phyloP scores from a whole-genome alignment of 805 yeast species.

The Grigorovia yakushimaensis region DNA sequence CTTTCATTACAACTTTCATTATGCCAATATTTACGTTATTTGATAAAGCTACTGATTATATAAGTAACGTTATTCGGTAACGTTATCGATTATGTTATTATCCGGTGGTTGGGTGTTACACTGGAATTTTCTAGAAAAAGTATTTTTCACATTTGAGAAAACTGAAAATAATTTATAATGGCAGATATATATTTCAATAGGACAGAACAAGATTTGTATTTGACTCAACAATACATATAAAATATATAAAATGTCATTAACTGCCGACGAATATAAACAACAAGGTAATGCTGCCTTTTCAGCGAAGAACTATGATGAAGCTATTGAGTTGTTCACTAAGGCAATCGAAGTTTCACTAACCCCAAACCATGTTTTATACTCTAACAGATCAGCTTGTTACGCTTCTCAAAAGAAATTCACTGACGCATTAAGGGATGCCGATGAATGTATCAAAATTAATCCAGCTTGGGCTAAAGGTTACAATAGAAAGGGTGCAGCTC shows the following conservation, averaged over 20 bases:
- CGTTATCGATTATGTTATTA: neutral
- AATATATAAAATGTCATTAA: conserved; percentile 7
- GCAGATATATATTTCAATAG: neutral
- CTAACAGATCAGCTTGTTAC: conserved; percentile 88
- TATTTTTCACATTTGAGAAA: neutral
- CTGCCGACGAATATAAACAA: conserved; percentile 73
- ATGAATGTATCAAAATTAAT: conserved; percentile 70
- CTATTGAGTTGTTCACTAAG: conserved; percentile 69
- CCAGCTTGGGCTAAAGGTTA: conserved; percentile 93
- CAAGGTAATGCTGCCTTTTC: conserved; percentile 91
- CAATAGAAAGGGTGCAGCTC: conserved; percentile 88
- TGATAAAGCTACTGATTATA: neutral
- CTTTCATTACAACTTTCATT: too few relatives aligned
- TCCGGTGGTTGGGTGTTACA: neutral
- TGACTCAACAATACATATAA: neutral
- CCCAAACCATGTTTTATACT: conserved; percentile 87
- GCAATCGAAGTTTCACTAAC: conserved; percentile 75
- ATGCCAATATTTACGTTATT: too few relatives aligned
- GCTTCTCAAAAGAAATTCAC: conserved; percentile 68
- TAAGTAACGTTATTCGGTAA: neutral
- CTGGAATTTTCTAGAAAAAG: conserved; percentile 4
- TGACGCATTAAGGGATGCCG: conserved; percentile 76
- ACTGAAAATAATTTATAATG: neutral
- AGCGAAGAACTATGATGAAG: conserved; percentile 72
- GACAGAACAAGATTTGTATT: neutral